These are phyloP conservation scores for Stachybotrys elegans DNA, from an alignment of 2,329 filamentous ascomycete species.

Conservation along the genomic window DNA sequence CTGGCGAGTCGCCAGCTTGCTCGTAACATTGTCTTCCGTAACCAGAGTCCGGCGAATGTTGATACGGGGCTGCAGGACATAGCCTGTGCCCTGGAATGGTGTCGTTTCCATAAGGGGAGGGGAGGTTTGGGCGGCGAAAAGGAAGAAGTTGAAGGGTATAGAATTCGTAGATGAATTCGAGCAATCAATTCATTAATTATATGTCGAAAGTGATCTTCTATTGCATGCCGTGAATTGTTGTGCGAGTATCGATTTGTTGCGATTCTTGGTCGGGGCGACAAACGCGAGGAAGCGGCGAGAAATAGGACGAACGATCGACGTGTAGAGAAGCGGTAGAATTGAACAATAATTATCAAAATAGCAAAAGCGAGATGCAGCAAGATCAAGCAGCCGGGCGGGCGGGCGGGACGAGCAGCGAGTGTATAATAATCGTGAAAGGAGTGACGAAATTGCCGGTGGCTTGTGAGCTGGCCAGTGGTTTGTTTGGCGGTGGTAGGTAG, in stretches of 20 bases:
- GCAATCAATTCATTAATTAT: not conserved
- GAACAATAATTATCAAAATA: too few species aligned
- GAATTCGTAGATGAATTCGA: too few species aligned
- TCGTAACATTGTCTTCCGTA: constrained; percentile 8
- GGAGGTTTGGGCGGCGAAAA: constrained; percentile 5
- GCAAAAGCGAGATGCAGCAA: too few species aligned
- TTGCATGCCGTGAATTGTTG: too few species aligned
- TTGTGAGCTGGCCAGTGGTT: too few species aligned
- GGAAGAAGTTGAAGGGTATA: not conserved
- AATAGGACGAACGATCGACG: not conserved
- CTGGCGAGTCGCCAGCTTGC: constrained; percentile 11
- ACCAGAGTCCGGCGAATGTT: constrained; percentile 15
- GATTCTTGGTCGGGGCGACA: not conserved
- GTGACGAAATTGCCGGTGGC: too few species aligned
- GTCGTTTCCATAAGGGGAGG: constrained; percentile 14
- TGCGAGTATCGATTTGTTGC: too few species aligned
- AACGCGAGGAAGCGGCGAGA: not conserved
- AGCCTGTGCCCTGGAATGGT: constrained; percentile 10
- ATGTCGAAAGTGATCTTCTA: too few species aligned
- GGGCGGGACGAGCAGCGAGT: too few species aligned
- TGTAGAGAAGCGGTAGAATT: not conserved
- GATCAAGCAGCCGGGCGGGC: too few species aligned
- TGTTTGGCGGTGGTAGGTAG: too few species aligned
- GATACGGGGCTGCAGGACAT: constrained; percentile 20
- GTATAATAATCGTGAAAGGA: too few species aligned